Conservation (phyloP, 345 rosid species). For the Melaleuca quinquenervia region DNA sequence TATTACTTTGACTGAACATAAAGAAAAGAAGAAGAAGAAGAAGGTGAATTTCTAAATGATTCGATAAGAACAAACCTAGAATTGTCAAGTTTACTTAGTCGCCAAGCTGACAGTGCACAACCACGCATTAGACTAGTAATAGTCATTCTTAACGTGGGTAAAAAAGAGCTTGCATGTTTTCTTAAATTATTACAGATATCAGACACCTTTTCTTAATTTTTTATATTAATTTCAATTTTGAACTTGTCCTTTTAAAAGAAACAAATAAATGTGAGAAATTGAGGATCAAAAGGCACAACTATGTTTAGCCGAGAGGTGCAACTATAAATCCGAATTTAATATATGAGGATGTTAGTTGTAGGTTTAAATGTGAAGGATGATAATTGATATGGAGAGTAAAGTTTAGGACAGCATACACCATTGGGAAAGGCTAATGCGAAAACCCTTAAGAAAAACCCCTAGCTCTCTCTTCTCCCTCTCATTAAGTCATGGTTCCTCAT, state of each 20-base stretch:
- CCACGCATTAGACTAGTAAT: rapidly evolving
- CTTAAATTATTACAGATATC: background rate
- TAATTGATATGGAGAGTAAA: background rate
- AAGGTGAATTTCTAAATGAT: background rate
- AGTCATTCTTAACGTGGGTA: too few relatives aligned
- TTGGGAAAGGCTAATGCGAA: background rate
- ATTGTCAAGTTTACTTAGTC: rapidly evolving
- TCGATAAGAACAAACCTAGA: background rate
- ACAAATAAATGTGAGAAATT: background rate
- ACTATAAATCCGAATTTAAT: background rate
- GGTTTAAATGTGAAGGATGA: background rate
- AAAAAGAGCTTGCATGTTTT: background rate
- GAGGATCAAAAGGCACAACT: background rate
- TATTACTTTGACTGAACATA: background rate
- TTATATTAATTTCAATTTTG: background rate
- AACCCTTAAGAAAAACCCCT: background rate
- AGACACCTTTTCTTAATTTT: background rate
- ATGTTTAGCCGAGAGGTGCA: background rate
- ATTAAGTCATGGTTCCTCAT: background rate
- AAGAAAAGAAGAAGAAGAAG: too few relatives aligned
- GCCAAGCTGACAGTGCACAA: rapidly evolving
- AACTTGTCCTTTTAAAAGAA: background rate
- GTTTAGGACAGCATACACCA: background rate
- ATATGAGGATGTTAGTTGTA: background rate
- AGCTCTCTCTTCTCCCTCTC: background rate